Percentiles rank a stretch among this genome's conserved stretches.
Conservation (phyloP, 2,329 filamentous ascomycete genomes). For the Nakataea oryzae region DNA sequence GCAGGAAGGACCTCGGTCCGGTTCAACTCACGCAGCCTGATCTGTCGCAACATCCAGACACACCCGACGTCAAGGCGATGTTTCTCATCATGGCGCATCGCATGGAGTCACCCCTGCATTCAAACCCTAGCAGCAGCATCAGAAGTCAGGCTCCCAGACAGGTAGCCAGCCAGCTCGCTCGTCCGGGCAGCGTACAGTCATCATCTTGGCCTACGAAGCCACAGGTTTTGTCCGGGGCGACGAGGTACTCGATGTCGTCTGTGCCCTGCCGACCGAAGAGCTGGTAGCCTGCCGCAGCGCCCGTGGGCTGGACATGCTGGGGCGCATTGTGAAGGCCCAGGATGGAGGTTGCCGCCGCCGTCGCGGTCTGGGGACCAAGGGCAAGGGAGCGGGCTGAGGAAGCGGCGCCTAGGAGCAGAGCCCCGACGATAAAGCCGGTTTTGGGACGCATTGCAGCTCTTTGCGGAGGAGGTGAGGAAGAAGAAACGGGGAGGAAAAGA, state of each 20-base stretch:
- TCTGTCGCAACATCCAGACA: constrained; percentile 30
- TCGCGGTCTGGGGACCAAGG: not conserved
- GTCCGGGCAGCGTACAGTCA: too few relatives aligned
- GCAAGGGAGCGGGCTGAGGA: not conserved
- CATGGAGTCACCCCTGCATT: not conserved
- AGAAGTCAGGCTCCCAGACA: too few relatives aligned
- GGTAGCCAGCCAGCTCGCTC: too few relatives aligned
- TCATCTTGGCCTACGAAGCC: constrained; percentile 22
- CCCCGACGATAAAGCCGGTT: not conserved
- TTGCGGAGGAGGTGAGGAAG: not conserved
- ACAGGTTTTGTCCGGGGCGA: constrained; percentile 39
- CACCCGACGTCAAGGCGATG: constrained; percentile 16
- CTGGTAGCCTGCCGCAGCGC: constrained; percentile 23
- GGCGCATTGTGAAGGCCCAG: constrained; percentile 13
- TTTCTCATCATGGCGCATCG: not conserved
- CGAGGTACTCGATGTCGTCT: constrained; percentile 24
- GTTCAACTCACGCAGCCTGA: constrained; percentile 16
- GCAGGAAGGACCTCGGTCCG: too few relatives aligned
- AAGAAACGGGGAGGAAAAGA: not conserved
- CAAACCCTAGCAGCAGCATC: too few relatives aligned
- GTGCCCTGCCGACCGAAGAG: constrained; percentile 19
- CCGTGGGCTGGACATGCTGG: constrained; percentile 28
- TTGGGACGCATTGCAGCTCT: not conserved
- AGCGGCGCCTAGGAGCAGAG: not conserved
- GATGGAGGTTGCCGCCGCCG: constrained; percentile 22